Percentiles rank a stretch among this genome's conserved stretches.
Conservation (phyloP, 2,329 filamentous ascomycete species). For the Tolypocladium capitatum region DNA sequence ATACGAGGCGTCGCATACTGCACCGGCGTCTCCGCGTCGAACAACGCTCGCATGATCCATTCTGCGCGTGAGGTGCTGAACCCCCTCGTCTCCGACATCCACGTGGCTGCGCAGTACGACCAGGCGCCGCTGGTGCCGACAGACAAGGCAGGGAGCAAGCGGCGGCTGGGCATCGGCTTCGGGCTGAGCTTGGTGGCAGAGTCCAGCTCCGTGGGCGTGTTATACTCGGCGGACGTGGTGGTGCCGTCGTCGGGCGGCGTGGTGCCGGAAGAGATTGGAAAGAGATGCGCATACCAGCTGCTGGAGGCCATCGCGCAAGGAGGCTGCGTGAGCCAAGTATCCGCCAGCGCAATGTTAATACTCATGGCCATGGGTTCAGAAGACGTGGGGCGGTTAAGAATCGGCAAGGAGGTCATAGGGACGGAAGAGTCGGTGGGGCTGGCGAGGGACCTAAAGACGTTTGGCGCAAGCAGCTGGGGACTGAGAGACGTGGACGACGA, state of each 20-base stretch:
- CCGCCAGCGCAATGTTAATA: slow-evolving; percentile 62
- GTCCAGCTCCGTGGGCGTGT: slow-evolving; percentile 63
- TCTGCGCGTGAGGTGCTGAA: slow-evolving; percentile 79
- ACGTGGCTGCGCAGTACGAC: slow-evolving; percentile 73
- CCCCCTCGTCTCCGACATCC: slow-evolving; percentile 72
- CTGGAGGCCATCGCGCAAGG: slow-evolving; percentile 71
- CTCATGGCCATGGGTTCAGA: slow-evolving; percentile 98
- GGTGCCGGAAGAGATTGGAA: slow-evolving; percentile 82
- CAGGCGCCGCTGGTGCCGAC: slow-evolving; percentile 42
- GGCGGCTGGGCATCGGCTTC: slow-evolving; percentile 75
- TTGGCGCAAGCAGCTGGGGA: slow-evolving; percentile 85
- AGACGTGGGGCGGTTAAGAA: slow-evolving; percentile 74
- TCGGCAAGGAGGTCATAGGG: slow-evolving; percentile 71
- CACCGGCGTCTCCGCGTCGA: slow-evolving; percentile 79
- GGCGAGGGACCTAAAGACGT: slow-evolving; percentile 74
- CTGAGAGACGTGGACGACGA: slow-evolving; percentile 60
- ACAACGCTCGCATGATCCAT: slow-evolving; percentile 93
- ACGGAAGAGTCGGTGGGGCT: slow-evolving; percentile 69
- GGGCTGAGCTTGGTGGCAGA: slow-evolving; percentile 85
- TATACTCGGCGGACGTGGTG: slow-evolving; percentile 78
- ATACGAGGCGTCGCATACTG: slow-evolving; percentile 90
- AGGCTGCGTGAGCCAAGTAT: slow-evolving; percentile 64
- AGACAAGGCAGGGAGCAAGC: slow-evolving; percentile 41
- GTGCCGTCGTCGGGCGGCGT: slow-evolving; percentile 66
- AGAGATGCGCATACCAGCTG: slow-evolving; percentile 76